Conservation (phyloP, 768 basidiomycete genomes). For the Suillus spraguei region DNA sequence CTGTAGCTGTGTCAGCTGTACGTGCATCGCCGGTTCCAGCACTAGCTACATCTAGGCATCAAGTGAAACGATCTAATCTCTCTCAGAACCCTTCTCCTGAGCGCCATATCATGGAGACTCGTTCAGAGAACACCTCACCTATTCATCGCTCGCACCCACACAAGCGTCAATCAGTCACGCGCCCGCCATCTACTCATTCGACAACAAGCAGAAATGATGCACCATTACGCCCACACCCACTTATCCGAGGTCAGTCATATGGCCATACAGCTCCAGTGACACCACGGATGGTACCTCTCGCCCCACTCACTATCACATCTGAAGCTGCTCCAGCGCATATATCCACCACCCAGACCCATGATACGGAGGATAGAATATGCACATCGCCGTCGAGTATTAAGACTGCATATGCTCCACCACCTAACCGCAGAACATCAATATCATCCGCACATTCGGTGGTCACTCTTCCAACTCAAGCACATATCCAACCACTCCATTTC, state of each 20-base stretch:
- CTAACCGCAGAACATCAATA: constrained; percentile 52
- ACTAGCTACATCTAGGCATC: constrained; percentile 19
- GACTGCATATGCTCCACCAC: constrained; percentile 33
- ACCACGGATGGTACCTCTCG: constrained; percentile 50
- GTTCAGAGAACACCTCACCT: constrained; percentile 44
- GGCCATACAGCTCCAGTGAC: constrained; percentile 41
- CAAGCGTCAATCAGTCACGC: constrained; percentile 48
- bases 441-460: constrained; percentile 63
- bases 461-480: constrained; percentile 52
- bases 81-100: constrained; percentile 25
- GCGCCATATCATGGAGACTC: constrained; percentile 29
- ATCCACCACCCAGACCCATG: constrained; percentile 40
- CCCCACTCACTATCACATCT: constrained; percentile 63
- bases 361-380: constrained; percentile 25
- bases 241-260: constrained; percentile 74
- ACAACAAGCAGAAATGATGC: constrained; percentile 39
- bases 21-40: constrained; percentile 18
- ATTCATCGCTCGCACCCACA: constrained; percentile 35
- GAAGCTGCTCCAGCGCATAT: constrained; percentile 47
- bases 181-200: constrained; percentile 69
- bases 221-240: constrained; percentile 67
- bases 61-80: constrained; percentile 14
- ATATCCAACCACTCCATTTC: constrained; percentile 35
- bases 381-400: constrained; percentile 42
- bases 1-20: constrained; percentile 17